These are phyloP conservation scores for Diaporthe aspalathi DNA, from an alignment of 2,329 filamentous ascomycete genomes.

Conservation along the genomic window DNA sequence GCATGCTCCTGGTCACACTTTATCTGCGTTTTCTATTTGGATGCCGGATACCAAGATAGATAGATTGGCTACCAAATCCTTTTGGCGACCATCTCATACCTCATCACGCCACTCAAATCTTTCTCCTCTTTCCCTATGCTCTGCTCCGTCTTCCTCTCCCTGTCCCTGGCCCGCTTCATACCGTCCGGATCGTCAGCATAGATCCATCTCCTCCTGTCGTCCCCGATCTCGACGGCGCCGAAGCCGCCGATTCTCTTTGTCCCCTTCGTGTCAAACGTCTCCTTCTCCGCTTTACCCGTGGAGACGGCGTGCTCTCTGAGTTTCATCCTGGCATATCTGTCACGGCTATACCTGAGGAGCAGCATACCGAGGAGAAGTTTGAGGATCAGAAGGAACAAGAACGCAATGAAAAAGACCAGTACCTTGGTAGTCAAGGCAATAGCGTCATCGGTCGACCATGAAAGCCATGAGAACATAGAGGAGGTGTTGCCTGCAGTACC, in stretches of 20 bases:
- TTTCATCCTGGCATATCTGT: constrained; percentile 86
- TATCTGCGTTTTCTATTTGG: neutral
- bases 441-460: constrained; percentile 76
- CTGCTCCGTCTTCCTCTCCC: constrained; percentile 70
- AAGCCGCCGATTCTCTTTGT: constrained; percentile 79
- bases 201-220: constrained; percentile 87
- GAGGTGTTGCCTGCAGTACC: constrained; percentile 44
- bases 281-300: constrained; percentile 59
- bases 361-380: constrained; percentile 92
- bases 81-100: constrained; percentile 97
- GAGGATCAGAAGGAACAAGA: constrained; percentile 83
- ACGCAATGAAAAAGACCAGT: constrained; percentile 85
- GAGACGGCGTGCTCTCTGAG: constrained; percentile 67
- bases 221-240: constrained; percentile 87
- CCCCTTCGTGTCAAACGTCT: constrained; percentile 75
- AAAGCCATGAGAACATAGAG: constrained; percentile 56
- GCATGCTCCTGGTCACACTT: neutral
- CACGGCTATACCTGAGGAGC: constrained; percentile 81
- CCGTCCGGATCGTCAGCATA: constrained; percentile 86
- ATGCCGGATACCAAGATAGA: no score
- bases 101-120: constrained; percentile 74
- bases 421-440: constrained; percentile 86
- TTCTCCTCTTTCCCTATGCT: constrained; percentile 66
- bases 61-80: constrained; percentile 80
- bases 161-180: constrained; percentile 69